Evolutionary conservation across 108 stramenopile species (phyloP).

Genomic region (Cyclotella distinguenda): DNA sequence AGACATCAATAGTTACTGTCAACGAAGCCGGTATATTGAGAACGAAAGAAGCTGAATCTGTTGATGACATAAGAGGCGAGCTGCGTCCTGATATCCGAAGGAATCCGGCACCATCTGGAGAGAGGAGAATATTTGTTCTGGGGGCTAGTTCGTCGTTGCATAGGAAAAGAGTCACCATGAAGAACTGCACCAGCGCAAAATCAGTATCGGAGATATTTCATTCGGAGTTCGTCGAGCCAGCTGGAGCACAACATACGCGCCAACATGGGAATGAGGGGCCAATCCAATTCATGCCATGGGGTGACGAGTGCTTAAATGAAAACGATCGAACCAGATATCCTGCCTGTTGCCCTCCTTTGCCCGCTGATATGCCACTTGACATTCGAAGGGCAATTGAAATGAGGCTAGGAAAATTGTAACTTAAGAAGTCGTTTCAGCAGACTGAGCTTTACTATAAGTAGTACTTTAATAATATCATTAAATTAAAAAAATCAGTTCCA

Average conservation of each 20-base stretch:
- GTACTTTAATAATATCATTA: background rate
- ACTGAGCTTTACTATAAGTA: background rate
- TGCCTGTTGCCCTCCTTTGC: slow-evolving; percentile 38
- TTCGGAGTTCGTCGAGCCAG: background rate
- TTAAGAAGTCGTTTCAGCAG: background rate
- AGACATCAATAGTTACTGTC: background rate
- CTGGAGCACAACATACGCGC: background rate
- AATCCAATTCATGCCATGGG: slow-evolving; percentile 30
- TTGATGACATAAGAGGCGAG: slow-evolving; percentile 3
- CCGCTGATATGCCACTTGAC: slow-evolving; percentile 33
- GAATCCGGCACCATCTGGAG: background rate
- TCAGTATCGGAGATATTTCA: slow-evolving; percentile 12
- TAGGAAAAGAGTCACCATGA: background rate
- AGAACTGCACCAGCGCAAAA: background rate
- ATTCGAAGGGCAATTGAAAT: slow-evolving; percentile 15
- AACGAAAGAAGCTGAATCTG: background rate
- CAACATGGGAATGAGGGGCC: background rate
- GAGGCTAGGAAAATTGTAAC: slow-evolving; percentile 29
- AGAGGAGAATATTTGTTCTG: slow-evolving; percentile 15
- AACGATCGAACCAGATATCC: slow-evolving; percentile 29
- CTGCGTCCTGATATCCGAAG: background rate
- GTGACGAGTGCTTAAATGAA: slow-evolving; percentile 28
- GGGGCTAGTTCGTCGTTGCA: background rate
- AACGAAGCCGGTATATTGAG: background rate
- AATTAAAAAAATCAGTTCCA: no score